Percentiles rank a stretch among this genome's conserved stretches.
Evolutionary conservation across 768 basidiomycete species (phyloP).

Genomic region (Daedaleopsis nitida): DNA sequence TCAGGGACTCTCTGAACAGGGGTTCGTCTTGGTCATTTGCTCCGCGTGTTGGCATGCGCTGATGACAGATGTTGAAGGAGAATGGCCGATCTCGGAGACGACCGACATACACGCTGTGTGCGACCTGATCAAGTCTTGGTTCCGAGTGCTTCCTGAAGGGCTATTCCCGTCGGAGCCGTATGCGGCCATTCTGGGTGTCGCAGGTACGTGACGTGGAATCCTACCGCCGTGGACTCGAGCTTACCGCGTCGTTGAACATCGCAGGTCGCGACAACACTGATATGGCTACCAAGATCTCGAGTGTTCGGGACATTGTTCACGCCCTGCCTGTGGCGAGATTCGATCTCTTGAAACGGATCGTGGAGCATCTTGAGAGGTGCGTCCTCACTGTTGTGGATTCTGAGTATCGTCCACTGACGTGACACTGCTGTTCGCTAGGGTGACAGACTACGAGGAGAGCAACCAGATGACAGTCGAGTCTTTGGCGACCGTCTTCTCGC

Average conservation of each 20-base stretch:
- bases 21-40: slow-evolving; percentile 40
- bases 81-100: slow-evolving; percentile 55
- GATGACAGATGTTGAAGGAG: slow-evolving; percentile 40
- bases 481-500: slow-evolving; percentile 84
- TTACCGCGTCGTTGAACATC: neutral
- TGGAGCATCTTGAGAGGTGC: slow-evolving; percentile 82
- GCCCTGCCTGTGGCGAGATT: slow-evolving; percentile 73
- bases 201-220: slow-evolving; percentile 45
- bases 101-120: slow-evolving; percentile 84
- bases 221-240: neutral
- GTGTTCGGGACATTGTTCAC: slow-evolving; percentile 69
- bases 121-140: slow-evolving; percentile 85
- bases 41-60: neutral
- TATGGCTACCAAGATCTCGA: slow-evolving; percentile 62
- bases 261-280: slow-evolving; percentile 53
- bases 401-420: neutral
- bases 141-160: slow-evolving; percentile 79
- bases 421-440: slow-evolving; percentile 41
- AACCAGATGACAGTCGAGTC: slow-evolving; percentile 91
- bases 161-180: slow-evolving; percentile 74
- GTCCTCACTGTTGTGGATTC: slow-evolving; percentile 19
- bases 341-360: slow-evolving; percentile 74
- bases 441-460: slow-evolving; percentile 85
- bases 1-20: slow-evolving; percentile 76
- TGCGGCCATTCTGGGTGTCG: slow-evolving; percentile 66